Evolutionary conservation across 108 stramenopile genomes (phyloP).

Genomic region (Schizochytrium sp.): DNA sequence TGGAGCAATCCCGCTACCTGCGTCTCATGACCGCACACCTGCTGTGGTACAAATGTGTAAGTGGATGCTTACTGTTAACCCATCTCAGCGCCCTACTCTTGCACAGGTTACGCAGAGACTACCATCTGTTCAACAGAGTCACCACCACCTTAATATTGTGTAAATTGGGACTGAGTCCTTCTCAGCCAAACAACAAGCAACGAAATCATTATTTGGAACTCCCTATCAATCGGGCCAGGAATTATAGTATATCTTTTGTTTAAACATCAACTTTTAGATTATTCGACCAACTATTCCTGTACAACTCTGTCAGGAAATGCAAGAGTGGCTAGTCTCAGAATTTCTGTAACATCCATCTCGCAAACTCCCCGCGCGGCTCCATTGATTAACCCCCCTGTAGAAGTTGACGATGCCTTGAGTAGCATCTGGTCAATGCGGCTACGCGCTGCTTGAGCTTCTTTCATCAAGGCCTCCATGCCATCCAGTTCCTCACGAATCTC

Average conservation of each 20-base stretch:
- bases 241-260: no score
- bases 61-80: not conserved
- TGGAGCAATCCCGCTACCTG: slow-evolving; percentile 24
- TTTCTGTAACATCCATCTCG: no score
- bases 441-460: not conserved
- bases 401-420: not conserved
- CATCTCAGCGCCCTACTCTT: slow-evolving; percentile 50
- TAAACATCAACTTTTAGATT: no score
- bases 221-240: not conserved
- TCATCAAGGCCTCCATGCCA: slow-evolving; percentile 6
- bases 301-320: no score
- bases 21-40: slow-evolving; percentile 26
- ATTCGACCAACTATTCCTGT: no score
- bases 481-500: not conserved
- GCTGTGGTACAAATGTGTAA: not conserved
- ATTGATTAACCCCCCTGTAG: not conserved
- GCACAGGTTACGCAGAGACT: not conserved
- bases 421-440: not conserved
- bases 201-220: not conserved
- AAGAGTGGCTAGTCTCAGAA: no score
- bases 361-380: not conserved
- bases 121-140: slow-evolving; percentile 6
- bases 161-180: not conserved
- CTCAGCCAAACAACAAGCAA: not conserved
- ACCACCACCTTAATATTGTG: not conserved